Evolutionary conservation across 2,329 filamentous ascomycete genomes (phyloP).

Genomic region (Stemphylium lycopersici): DNA sequence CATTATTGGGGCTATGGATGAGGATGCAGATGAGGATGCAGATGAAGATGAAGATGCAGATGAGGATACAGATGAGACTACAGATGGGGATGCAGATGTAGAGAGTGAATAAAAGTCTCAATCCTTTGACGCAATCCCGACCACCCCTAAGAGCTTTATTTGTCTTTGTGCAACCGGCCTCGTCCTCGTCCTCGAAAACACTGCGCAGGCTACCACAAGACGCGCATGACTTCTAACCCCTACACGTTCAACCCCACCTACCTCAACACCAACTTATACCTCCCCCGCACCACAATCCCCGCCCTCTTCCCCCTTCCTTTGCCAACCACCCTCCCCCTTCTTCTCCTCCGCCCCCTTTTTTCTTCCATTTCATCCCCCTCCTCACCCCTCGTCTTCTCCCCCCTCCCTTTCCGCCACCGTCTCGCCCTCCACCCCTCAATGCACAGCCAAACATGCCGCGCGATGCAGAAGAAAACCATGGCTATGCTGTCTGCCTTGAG

Average conservation of each 20-base stretch:
- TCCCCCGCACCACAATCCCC: conserved; percentile 1
- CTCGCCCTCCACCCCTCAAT: conserved; percentile 10
- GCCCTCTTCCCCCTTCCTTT: not conserved
- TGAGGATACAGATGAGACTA: too few relatives aligned
- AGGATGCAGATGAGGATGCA: not conserved
- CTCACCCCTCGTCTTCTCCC: not conserved
- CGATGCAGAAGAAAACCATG: conserved; percentile 13
- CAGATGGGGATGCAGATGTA: conserved; percentile 5
- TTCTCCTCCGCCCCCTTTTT: not conserved
- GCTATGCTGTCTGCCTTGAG: conserved; percentile 25
- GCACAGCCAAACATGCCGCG: conserved; percentile 8
- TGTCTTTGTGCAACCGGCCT: too few relatives aligned
- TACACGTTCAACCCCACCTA: not conserved
- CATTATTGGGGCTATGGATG: conserved; percentile 58
- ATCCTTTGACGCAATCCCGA: too few relatives aligned
- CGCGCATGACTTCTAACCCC: too few relatives aligned
- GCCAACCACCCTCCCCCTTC: not conserved
- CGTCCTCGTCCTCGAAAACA: not conserved
- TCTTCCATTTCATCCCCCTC: not conserved
- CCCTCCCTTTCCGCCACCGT: not conserved
- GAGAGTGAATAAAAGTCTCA: not conserved
- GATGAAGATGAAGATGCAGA: too few relatives aligned
- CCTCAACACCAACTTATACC: conserved; percentile 3
- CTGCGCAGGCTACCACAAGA: too few relatives aligned
- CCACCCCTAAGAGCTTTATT: too few relatives aligned